These are phyloP conservation scores for Podila clonocystis DNA, from an alignment of 192 early-diverging fungal genomes.

Conservation along the genomic window DNA sequence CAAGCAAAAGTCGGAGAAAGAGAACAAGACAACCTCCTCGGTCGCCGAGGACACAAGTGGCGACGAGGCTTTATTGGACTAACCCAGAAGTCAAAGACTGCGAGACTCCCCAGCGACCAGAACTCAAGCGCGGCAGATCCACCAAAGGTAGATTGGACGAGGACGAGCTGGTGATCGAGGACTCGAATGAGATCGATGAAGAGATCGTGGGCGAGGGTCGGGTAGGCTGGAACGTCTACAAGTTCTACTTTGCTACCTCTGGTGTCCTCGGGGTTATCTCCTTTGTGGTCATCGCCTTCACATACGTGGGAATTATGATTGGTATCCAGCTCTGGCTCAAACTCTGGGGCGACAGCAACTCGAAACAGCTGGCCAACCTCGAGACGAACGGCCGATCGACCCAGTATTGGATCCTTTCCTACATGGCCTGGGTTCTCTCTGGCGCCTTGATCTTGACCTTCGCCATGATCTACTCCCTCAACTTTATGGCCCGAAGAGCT, in stretches of 20 bases:
- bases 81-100: not conserved
- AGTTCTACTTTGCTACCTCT: conserved; percentile 18
- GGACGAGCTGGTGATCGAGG: conserved; percentile 12
- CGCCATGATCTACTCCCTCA: conserved; percentile 34
- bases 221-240: conserved; percentile 42
- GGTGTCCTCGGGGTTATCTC: not conserved
- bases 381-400: not conserved
- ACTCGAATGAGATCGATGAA: conserved; percentile 26
- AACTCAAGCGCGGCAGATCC: conserved; percentile 19
- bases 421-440: conserved; percentile 22
- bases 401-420: conserved; percentile 24
- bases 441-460: conserved; percentile 24
- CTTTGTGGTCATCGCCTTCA: not conserved
- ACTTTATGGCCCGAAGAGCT: conserved; percentile 68
- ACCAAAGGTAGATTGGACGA: conserved; percentile 16
- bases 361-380: not conserved
- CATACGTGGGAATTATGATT: not conserved
- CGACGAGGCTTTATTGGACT: not conserved
- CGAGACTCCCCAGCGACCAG: conserved; percentile 13
- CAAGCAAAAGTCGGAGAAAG: not conserved
- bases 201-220: conserved; percentile 16
- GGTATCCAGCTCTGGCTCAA: not conserved
- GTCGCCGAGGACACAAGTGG: not conserved
- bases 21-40: not conserved
- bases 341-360: not conserved